phyloP scores from a whole-genome alignment of 371 early-diverging fungal genomes.

The Nosema muscidifuracis region DNA sequence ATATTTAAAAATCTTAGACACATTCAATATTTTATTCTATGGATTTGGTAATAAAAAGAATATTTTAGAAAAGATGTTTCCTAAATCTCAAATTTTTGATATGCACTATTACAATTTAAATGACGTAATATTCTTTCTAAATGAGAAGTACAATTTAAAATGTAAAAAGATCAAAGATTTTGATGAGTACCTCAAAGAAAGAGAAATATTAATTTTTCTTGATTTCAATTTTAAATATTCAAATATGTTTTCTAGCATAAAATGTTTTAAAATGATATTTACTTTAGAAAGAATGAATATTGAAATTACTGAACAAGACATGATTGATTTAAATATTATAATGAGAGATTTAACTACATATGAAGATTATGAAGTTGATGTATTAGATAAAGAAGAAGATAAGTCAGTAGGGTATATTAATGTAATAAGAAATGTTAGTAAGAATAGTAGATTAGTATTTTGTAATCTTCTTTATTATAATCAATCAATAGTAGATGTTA shows the following conservation, averaged over 20 bases:
- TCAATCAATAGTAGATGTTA: neutral
- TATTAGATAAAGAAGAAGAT: constrained; percentile 7
- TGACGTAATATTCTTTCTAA: constrained; percentile 14
- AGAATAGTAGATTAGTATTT: constrained; percentile 37
- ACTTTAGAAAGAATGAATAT: constrained; percentile 53
- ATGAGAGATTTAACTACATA: constrained; percentile 60
- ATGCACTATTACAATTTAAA: constrained; percentile 9
- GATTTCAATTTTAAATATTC: constrained; percentile 47
- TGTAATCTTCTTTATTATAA: constrained; percentile 22
- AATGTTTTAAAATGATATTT: constrained; percentile 43
- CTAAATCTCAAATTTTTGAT: constrained; percentile 45
- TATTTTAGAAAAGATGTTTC: constrained; percentile 51
- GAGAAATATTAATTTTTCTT: constrained; percentile 27
- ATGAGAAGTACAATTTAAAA: neutral
- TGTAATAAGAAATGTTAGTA: constrained; percentile 47
- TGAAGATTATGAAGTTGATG: constrained; percentile 50
- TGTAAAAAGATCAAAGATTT: constrained; percentile 32
- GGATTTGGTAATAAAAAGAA: constrained; percentile 59
- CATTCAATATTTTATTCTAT: constrained; percentile 58
- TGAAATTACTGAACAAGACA: constrained; percentile 31
- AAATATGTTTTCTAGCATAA: neutral
- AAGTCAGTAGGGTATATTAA: constrained; percentile 1
- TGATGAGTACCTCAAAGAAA: constrained; percentile 9
- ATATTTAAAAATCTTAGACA: constrained; percentile 27
- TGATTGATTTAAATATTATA: constrained; percentile 54